A percentile compares a stretch with the other conserved stretches of the same genome.
phyloP scores from a whole-genome alignment of 495 filamentous ascomycete species.

The Aspergillus sparsus region DNA sequence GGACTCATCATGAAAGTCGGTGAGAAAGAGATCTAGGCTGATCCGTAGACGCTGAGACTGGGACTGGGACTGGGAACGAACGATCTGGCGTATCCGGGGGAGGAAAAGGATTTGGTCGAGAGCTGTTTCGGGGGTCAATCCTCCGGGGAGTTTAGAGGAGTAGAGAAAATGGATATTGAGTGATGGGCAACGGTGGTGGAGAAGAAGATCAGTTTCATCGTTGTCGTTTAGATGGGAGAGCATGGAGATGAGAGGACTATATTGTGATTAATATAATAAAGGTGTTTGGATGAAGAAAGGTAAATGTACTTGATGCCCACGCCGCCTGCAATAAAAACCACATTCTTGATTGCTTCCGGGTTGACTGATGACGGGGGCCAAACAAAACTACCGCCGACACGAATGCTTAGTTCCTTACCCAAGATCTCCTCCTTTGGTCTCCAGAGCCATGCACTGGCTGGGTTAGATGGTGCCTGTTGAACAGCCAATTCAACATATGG shows the following conservation, averaged over 20 bases:
- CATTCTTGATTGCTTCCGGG: constrained; percentile 45
- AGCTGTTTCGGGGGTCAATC: constrained; percentile 41
- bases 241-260: constrained; percentile 61
- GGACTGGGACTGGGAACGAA: constrained; percentile 33
- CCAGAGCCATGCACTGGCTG: constrained; percentile 78
- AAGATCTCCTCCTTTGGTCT: constrained; percentile 53
- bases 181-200: constrained; percentile 14
- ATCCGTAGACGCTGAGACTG: constrained; percentile 35
- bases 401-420: constrained; percentile 58
- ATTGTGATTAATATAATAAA: neutral
- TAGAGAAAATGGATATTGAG: constrained; percentile 45
- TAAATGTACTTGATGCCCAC: constrained; percentile 72
- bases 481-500: constrained; percentile 74
- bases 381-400: constrained; percentile 78
- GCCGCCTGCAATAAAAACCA: constrained; percentile 78
- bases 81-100: constrained; percentile 51
- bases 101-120: constrained; percentile 63
- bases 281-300: neutral
- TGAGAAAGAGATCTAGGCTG: constrained; percentile 44
- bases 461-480: constrained; percentile 63
- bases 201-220: constrained; percentile 17
- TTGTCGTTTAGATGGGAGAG: constrained; percentile 47
- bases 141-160: constrained; percentile 41
- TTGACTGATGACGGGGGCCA: constrained; percentile 63
- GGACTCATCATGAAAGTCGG: constrained; percentile 23